Conservation (phyloP, 2,329 filamentous ascomycete species). For the Penicillium crustosum region DNA sequence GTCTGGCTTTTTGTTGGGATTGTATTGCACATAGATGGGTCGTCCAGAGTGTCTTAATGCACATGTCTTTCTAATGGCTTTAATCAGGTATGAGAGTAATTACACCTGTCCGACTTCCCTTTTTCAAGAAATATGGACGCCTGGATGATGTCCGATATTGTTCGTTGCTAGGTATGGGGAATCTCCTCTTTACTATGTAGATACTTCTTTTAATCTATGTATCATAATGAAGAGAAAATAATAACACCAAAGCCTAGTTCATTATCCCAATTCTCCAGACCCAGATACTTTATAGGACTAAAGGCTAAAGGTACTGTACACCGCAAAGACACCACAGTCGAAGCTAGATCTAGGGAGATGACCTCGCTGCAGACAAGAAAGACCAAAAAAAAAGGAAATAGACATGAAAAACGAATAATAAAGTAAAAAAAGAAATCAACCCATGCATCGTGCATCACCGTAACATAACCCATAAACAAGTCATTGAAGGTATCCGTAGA, state of each 20-base stretch:
- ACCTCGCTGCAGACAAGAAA: slow-evolving; percentile 7
- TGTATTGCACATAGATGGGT: not conserved
- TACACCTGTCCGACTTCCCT: slow-evolving; percentile 4
- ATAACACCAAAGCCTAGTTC: not conserved
- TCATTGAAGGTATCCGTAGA: not conserved
- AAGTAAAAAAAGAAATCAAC: slow-evolving; percentile 1
- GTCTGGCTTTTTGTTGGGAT: not conserved
- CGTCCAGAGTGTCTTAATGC: not conserved
- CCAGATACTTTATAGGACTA: slow-evolving; percentile 14
- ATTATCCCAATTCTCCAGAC: slow-evolving; percentile 16
- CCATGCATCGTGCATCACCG: slow-evolving; percentile 21
- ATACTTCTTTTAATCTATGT: not conserved
- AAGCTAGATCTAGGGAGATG: slow-evolving; percentile 16
- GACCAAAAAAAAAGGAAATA: slow-evolving; percentile 3
- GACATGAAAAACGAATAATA: not conserved
- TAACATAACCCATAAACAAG: slow-evolving; percentile 14
- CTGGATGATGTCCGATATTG: not conserved
- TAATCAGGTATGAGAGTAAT: not conserved
- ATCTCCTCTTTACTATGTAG: not conserved
- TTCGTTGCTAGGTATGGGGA: not conserved
- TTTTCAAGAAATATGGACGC: not conserved
- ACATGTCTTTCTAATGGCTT: not conserved
- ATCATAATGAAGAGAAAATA: not conserved
- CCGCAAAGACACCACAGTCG: slow-evolving; percentile 14
- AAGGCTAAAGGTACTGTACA: slow-evolving; percentile 23